phyloP scores from a whole-genome alignment of 495 filamentous ascomycete genomes.

The Hypoxylon crocopeplum region DNA sequence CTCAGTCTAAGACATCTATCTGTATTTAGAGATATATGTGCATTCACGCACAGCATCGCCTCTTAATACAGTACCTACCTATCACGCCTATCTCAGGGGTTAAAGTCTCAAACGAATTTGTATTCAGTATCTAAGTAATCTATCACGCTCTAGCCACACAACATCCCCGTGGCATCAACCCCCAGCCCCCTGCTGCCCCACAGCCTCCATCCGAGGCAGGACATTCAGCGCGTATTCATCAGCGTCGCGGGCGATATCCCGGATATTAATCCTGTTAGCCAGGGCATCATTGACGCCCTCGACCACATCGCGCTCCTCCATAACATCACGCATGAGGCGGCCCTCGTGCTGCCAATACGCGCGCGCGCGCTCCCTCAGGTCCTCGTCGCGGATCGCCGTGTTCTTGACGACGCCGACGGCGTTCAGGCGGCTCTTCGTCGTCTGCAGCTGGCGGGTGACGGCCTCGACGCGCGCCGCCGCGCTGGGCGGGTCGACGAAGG shows the following conservation, averaged over 20 bases:
- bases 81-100: too few relatives aligned
- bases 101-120: too few relatives aligned
- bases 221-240: constrained; percentile 60
- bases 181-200: constrained; percentile 7
- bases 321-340: constrained; percentile 59
- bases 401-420: constrained; percentile 64
- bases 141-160: too few relatives aligned
- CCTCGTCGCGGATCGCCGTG: constrained; percentile 60
- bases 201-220: constrained; percentile 40
- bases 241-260: constrained; percentile 57
- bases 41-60: too few relatives aligned
- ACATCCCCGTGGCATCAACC: too few relatives aligned
- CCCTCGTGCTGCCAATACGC: constrained; percentile 64
- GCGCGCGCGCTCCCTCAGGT: constrained; percentile 50
- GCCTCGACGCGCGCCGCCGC: constrained; percentile 57
- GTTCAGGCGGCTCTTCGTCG: constrained; percentile 51
- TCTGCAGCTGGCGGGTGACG: constrained; percentile 45
- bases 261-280: constrained; percentile 58
- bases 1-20: too few relatives aligned
- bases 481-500: constrained; percentile 51
- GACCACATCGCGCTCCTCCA: constrained; percentile 67
- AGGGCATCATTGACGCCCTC: constrained; percentile 63
- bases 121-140: too few relatives aligned
- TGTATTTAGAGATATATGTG: too few relatives aligned
- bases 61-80: too few relatives aligned